Evolutionary conservation across 2,329 filamentous ascomycete genomes (phyloP).

Genomic region (Paecilomyces niveus): DNA sequence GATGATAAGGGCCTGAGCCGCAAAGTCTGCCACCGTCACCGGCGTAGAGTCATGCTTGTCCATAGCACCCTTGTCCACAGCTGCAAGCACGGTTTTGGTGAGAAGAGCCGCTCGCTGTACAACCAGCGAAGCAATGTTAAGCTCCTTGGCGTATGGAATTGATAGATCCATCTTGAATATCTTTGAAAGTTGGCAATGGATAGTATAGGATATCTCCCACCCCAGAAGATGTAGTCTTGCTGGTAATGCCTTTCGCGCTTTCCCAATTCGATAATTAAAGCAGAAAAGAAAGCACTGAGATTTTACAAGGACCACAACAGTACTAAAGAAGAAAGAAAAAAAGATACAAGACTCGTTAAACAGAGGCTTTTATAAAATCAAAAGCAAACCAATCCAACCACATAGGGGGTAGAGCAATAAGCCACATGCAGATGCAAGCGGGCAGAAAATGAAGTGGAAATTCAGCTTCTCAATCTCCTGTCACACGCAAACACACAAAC

Average conservation of each 20-base stretch:
- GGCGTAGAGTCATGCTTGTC: conserved; percentile 54
- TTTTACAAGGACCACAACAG: neutral
- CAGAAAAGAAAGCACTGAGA: neutral
- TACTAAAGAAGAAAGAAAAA: neutral
- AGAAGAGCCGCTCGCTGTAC: conserved; percentile 52
- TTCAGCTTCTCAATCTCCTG: neutral
- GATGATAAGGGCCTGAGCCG: conserved; percentile 56
- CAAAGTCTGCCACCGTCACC: conserved; percentile 59
- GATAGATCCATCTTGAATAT: conserved; percentile 14
- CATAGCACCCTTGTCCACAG: conserved; percentile 44
- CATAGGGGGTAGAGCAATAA: neutral
- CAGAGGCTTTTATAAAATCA: neutral
- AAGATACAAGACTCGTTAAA: neutral
- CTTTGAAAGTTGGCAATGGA: neutral
- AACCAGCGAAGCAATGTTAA: conserved; percentile 33
- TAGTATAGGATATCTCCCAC: neutral
- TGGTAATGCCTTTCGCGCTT: neutral
- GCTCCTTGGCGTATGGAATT: conserved; percentile 26
- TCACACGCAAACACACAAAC: neutral
- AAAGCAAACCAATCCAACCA: neutral
- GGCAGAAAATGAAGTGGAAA: neutral
- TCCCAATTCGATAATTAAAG: neutral
- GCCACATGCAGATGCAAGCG: neutral
- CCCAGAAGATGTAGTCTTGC: neutral
- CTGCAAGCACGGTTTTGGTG: conserved; percentile 48